Base-by-base conservation (phyloP, 1,139 yeast genomes). In the Taphrina flavorubra region DNA sequence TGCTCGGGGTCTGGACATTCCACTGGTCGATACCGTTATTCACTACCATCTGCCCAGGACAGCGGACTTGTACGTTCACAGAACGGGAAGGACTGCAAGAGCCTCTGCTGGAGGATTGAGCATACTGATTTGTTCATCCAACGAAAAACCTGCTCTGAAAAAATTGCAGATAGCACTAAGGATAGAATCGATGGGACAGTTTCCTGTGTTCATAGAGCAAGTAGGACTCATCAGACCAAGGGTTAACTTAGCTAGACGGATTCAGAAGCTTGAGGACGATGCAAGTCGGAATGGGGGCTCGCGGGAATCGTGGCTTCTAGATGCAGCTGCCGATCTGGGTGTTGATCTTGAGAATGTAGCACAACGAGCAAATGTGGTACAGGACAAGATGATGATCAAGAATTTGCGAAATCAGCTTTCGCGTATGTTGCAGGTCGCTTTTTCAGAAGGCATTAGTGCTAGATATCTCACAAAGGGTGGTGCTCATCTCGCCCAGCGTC, bases 71-170 rank as follows among this genome's bases (percentile, higher is more conserved):
- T 94, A 94, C 76, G 88, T 94, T 72, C 99, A 94, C 79, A 85
- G 99, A 78, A 90, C 97, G 1, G 99, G 99, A 72, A 87, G 99
- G 84, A 95, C 99, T 25, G 99, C 97, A 0, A 89, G 99, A 82
- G 97, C 96, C 1, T 94, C 95, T 0, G 85, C 84, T 68, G 95
- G 90, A 76, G 99, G 99, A 81, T 97, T 94, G 20, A 88, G 97
- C 1, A 88, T 95, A 51, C 87, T 92, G 84, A 82, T 94, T 69
- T 92, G 97, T 75, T 89, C 97, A 1, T 97, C 98, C 14, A 92
- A 89, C 72, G 99, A 94, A 77, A 76, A 60, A 25, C 40, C 68
- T 8, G 69, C 71, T 20, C 51, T 74, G 31, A 59, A 63, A 46
- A 65, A 68, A 57, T 69, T 74, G 71, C 89, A 94, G 73, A 83